phyloP scores from a whole-genome alignment of 345 rosid genomes.

The Arabis alpina region DNA sequence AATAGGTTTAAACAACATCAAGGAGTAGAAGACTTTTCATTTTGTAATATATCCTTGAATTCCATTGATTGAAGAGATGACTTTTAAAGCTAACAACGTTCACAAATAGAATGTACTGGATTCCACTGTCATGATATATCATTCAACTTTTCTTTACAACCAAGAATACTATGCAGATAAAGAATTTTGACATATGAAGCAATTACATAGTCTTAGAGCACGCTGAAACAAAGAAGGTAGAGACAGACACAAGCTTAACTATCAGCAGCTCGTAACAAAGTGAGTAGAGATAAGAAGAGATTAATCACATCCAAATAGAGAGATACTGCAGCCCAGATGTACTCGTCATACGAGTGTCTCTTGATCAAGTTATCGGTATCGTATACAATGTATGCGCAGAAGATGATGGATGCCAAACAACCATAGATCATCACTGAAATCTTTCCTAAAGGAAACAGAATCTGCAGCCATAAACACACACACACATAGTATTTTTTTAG shows the following conservation, averaged over 20 bases:
- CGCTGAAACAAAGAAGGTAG: background rate
- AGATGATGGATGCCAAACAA: conserved; percentile 72
- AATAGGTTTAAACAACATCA: conserved; percentile 11
- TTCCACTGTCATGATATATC: conserved; percentile 11
- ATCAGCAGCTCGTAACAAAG: conserved; percentile 39
- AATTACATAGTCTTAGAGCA: background rate
- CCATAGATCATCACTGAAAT: conserved; percentile 83
- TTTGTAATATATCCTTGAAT: conserved; percentile 19
- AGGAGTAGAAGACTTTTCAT: conserved; percentile 14
- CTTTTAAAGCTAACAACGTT: conserved; percentile 21
- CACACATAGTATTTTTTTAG: background rate
- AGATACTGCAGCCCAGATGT: conserved; percentile 68
- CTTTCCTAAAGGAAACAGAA: conserved; percentile 76
- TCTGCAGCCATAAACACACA: conserved; percentile 50
- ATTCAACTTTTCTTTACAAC: conserved; percentile 17
- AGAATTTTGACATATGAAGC: conserved; percentile 12
- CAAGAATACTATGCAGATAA: background rate
- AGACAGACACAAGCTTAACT: background rate
- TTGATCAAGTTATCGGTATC: conserved; percentile 92
- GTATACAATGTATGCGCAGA: conserved; percentile 80
- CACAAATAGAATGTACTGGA: conserved; percentile 22
- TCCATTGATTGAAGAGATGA: conserved; percentile 22
- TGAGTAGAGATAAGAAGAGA: conserved; percentile 63
- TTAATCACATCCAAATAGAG: conserved; percentile 71
- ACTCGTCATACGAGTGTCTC: conserved; percentile 72